These are phyloP conservation scores for Ceratocystis cubensis DNA, from an alignment of 2,329 filamentous ascomycete species.

Conservation along the genomic window DNA sequence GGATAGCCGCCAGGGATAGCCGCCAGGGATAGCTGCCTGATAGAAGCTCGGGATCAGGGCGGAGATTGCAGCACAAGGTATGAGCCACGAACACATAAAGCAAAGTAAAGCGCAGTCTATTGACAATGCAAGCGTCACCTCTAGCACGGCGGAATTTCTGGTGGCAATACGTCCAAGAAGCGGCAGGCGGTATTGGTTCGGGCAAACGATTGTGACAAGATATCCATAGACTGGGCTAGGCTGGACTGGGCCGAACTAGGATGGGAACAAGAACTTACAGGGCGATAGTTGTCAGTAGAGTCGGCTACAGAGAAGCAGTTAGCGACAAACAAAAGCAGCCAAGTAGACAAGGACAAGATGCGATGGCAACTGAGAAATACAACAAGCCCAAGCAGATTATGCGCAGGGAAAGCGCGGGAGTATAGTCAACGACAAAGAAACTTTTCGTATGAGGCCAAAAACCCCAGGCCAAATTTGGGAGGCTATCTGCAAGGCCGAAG, in stretches of 20 bases:
- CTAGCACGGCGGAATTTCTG: neutral
- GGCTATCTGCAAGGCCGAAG: neutral
- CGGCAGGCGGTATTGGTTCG: neutral
- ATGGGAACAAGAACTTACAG: slow-evolving; percentile 35
- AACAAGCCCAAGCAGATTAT: neutral
- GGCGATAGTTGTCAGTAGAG: slow-evolving; percentile 48
- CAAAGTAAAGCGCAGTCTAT: neutral
- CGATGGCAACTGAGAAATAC: neutral
- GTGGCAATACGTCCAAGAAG: neutral
- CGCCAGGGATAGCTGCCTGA: neutral
- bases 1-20: too few relatives aligned
- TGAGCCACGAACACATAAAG: neutral
- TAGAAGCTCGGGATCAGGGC: too few relatives aligned
- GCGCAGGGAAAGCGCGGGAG: neutral
- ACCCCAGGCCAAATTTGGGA: neutral
- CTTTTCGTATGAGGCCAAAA: neutral
- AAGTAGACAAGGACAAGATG: neutral
- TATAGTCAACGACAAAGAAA: too few relatives aligned
- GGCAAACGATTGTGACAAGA: neutral
- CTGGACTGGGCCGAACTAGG: too few relatives aligned
- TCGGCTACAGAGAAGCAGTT: slow-evolving; percentile 43
- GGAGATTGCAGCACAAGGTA: neutral
- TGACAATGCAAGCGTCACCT: neutral
- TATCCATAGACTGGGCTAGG: too few relatives aligned
- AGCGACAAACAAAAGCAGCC: neutral